Conservation (phyloP, 768 basidiomycete species). For the Termitomyces sp. region DNA sequence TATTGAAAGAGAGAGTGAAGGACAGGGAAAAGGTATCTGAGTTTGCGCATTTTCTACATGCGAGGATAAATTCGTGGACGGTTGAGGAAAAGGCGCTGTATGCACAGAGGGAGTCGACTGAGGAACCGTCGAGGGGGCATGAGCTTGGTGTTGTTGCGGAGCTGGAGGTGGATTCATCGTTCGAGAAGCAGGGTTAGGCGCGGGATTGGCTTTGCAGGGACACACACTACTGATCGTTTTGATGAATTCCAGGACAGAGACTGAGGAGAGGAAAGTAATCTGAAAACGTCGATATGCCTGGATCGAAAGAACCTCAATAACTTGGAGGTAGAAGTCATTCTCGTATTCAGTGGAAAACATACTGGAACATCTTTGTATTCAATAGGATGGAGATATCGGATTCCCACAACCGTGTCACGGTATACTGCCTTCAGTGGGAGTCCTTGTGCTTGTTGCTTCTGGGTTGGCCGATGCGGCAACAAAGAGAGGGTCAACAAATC, state of each 20-base stretch:
- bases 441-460: constrained; percentile 35
- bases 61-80: constrained; percentile 5
- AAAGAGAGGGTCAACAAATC: constrained; percentile 67
- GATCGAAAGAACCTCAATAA: constrained; percentile 5
- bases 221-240: constrained; percentile 61
- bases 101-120: neutral
- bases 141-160: constrained; percentile 2
- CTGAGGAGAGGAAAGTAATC: constrained; percentile 52
- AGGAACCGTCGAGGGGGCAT: neutral
- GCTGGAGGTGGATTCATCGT: constrained; percentile 8
- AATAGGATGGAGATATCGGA: constrained; percentile 62
- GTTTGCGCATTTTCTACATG: constrained; percentile 1
- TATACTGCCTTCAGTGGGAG: constrained; percentile 80
- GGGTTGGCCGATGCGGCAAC: constrained; percentile 21
- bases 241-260: constrained; percentile 51
- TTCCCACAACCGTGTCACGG: constrained; percentile 65
- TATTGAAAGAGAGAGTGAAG: neutral
- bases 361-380: constrained; percentile 17
- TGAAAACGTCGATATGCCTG: constrained; percentile 75
- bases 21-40: neutral
- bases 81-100: neutral
- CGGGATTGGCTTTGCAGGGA: constrained; percentile 62
- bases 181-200: constrained; percentile 12
- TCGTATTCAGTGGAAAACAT: neutral
- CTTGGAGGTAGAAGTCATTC: neutral